Percentiles rank a stretch among this genome's conserved stretches.
Conservation (phyloP, 1,284 basidiomycete genomes). For the Sporisorium sorghi region DNA sequence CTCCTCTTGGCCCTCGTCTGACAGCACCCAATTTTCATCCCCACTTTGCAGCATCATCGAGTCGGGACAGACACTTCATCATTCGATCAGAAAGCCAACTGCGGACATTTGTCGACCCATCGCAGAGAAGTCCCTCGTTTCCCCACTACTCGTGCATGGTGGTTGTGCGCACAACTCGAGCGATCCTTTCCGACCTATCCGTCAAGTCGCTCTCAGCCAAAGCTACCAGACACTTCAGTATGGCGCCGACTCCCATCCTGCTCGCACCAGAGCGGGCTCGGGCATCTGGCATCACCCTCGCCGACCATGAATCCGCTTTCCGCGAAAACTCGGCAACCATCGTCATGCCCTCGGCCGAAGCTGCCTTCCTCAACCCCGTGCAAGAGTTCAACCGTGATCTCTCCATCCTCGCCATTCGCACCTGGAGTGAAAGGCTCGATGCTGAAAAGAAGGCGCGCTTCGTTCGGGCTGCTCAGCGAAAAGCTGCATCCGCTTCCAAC, state of each 20-base stretch:
- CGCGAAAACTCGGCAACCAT: constrained; percentile 66
- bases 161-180: constrained; percentile 19
- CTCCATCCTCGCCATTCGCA: constrained; percentile 86
- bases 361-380: constrained; percentile 91
- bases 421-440: constrained; percentile 83
- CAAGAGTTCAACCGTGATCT: constrained; percentile 98
- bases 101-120: no score
- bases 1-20: background rate
- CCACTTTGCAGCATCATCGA: no score
- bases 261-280: constrained; percentile 54
- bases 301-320: constrained; percentile 60
- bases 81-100: no score
- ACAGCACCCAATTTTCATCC: no score
- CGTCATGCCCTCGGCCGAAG: constrained; percentile 65
- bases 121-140: no score
- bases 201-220: constrained; percentile 14
- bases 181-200: constrained; percentile 6
- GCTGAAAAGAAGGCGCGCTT: constrained; percentile 77
- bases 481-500: constrained; percentile 28
- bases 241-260: constrained; percentile 65
- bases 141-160: constrained; percentile 27
- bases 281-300: constrained; percentile 58
- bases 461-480: constrained; percentile 71
- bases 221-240: constrained; percentile 17
- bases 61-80: no score